These are phyloP conservation scores for Lycium barbarum DNA, from an alignment of 257 asterid species.

Conservation along the genomic window DNA sequence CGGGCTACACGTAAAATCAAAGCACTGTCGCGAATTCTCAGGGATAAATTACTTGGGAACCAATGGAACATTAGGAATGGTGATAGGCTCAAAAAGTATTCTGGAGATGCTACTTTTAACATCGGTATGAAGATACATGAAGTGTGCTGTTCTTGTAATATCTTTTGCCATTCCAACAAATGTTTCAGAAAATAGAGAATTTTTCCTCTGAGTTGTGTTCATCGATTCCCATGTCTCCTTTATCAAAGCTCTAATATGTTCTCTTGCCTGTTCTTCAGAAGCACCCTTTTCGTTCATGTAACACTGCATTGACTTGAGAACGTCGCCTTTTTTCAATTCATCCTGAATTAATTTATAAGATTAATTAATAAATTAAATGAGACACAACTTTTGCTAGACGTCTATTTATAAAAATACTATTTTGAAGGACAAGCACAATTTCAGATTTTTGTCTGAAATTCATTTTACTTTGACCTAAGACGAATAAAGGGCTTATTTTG, in stretches of 20 bases:
- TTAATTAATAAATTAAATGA: no score
- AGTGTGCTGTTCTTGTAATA: background rate
- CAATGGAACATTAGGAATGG: no score
- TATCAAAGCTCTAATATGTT: background rate
- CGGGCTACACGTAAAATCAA: no score
- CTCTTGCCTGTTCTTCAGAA: background rate
- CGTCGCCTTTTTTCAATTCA: background rate
- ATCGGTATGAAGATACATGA: background rate
- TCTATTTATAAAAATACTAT: no score
- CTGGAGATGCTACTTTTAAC: no score
- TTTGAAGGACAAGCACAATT: no score
- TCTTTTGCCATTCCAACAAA: background rate
- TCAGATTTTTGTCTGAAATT: no score
- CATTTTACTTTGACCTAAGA: no score
- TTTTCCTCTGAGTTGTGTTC: background rate
- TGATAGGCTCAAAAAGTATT: no score
- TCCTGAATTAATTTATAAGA: background rate
- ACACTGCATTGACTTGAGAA: background rate
- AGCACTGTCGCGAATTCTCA: no score
- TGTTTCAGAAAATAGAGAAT: background rate
- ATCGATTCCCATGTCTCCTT: background rate
- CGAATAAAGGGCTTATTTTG: no score
- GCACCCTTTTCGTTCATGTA: background rate
- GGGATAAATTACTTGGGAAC: background rate
- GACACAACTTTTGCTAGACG: background rate